Conservation (phyloP, 768 basidiomycete species). For the Hericium erinaceus region DNA sequence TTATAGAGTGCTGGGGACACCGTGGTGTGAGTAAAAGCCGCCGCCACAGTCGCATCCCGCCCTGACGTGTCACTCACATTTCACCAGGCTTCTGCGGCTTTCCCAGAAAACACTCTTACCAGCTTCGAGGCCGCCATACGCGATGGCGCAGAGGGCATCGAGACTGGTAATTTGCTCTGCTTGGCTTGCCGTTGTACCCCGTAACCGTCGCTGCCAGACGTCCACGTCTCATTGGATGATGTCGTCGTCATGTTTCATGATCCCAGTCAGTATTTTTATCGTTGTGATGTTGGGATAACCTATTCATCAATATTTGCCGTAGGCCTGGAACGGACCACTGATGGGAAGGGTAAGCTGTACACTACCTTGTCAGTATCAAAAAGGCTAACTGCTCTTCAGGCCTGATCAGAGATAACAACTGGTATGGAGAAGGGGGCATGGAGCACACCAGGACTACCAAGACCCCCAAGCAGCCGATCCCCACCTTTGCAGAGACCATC, state of each 20-base stretch:
- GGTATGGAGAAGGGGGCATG: constrained; percentile 44
- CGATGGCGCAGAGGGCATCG: constrained; percentile 94
- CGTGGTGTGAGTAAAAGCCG: constrained; percentile 40
- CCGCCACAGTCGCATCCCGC: background rate
- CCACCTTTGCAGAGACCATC: constrained; percentile 82
- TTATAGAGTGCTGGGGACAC: constrained; percentile 72
- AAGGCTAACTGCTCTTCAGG: constrained; percentile 28
- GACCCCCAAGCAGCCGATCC: constrained; percentile 79
- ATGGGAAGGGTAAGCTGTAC: constrained; percentile 44
- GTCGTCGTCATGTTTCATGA: constrained; percentile 96
- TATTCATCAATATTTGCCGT: constrained; percentile 1
- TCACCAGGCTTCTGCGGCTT: constrained; percentile 69
- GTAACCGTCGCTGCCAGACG: constrained; percentile 67
- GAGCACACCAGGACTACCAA: constrained; percentile 73
- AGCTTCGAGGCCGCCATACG: constrained; percentile 93
- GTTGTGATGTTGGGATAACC: background rate
- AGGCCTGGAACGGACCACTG: constrained; percentile 74
- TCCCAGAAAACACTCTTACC: constrained; percentile 91
- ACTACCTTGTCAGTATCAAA: constrained; percentile 5
- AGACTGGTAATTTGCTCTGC: constrained; percentile 72
- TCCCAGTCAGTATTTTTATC: constrained; percentile 42
- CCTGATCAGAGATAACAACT: constrained; percentile 43
- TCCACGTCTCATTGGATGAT: constrained; percentile 84
- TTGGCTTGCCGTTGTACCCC: constrained; percentile 15
- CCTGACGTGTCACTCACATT: constrained; percentile 2